A percentile compares a stretch with the other conserved stretches of the same genome.
Conservation (phyloP, 202 grass and related monocot genomes). For the Setaria viridis region DNA sequence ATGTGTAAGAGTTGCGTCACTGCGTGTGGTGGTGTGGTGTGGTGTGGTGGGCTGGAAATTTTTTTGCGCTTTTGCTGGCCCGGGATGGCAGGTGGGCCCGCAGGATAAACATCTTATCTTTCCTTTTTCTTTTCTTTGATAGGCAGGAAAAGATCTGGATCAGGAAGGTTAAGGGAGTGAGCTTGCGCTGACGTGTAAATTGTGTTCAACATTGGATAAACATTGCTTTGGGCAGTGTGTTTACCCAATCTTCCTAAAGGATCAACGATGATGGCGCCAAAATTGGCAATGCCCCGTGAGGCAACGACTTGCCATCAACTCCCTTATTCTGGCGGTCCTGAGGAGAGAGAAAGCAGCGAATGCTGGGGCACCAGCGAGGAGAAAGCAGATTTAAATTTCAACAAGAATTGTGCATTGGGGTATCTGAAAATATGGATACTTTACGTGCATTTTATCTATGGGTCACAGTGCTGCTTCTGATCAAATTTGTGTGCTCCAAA, state of each 20-base stretch:
- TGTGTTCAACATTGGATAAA: background rate
- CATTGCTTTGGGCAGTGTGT: background rate
- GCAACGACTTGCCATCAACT: no score
- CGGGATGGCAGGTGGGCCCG: slow-evolving; percentile 34
- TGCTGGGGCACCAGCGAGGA: no score
- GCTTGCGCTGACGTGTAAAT: slow-evolving; percentile 24
- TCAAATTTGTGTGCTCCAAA: no score
- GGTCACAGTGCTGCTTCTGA: no score
- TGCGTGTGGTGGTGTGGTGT: background rate
- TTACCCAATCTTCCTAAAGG: background rate
- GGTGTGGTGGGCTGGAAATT: slow-evolving; percentile 40
- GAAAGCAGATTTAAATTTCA: no score
- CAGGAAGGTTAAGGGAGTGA: background rate
- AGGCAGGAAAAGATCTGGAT: slow-evolving; percentile 1
- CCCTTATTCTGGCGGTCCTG: no score
- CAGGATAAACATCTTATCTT: slow-evolving; percentile 30
- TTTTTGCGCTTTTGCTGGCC: slow-evolving; percentile 1
- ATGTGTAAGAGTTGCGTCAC: background rate
- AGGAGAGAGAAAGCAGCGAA: no score
- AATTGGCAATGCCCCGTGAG: background rate
- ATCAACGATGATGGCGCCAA: background rate
- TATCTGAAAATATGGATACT: no score
- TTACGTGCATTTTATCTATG: no score
- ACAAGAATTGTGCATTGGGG: no score
- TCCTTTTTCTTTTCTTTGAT: background rate